Conservation (phyloP, 129 eudicot genomes). For the Flaveria bidentis region DNA sequence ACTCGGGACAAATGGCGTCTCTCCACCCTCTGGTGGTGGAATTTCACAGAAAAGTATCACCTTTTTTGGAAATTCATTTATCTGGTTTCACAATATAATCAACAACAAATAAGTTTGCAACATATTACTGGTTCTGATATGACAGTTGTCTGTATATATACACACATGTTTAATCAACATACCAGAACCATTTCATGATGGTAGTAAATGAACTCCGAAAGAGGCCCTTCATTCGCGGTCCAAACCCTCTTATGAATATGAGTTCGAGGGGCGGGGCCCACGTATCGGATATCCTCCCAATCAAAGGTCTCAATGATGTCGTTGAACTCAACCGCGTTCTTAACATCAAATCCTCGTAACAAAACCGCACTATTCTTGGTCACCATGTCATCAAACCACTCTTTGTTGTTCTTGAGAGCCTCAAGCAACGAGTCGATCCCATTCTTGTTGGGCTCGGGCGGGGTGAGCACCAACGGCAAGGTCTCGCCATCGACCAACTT, state of each 20-base stretch:
- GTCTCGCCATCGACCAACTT: slow-evolving; percentile 73
- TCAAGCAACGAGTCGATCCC: slow-evolving; percentile 44
- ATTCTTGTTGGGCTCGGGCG: slow-evolving; percentile 38
- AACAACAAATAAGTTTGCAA: too few species aligned
- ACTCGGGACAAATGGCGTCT: slow-evolving; percentile 84
- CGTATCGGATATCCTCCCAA: slow-evolving; percentile 79
- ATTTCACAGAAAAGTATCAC: slow-evolving; percentile 69
- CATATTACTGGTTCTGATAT: too few species aligned
- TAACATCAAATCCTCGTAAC: slow-evolving; percentile 62
- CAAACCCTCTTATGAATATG: slow-evolving; percentile 65
- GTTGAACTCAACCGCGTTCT: slow-evolving; percentile 63
- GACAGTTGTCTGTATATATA: too few species aligned
- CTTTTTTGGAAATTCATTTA: slow-evolving; percentile 62
- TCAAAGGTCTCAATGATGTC: slow-evolving; percentile 60
- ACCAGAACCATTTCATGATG: slow-evolving; percentile 91
- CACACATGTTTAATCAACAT: slow-evolving; percentile 2
- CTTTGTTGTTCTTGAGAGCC: slow-evolving; percentile 54
- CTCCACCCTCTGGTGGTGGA: slow-evolving; percentile 77
- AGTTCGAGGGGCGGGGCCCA: slow-evolving; percentile 79
- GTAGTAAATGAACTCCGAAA: slow-evolving; percentile 71
- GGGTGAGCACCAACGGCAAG: slow-evolving; percentile 66
- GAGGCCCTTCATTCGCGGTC: slow-evolving; percentile 85
- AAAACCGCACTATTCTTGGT: slow-evolving; percentile 73
- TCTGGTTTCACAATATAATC: slow-evolving; percentile 27
- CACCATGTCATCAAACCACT: slow-evolving; percentile 70